These are phyloP conservation scores for Oldenlandia corymbosa DNA, from an alignment of 257 asterid species.

Conservation along the genomic window DNA sequence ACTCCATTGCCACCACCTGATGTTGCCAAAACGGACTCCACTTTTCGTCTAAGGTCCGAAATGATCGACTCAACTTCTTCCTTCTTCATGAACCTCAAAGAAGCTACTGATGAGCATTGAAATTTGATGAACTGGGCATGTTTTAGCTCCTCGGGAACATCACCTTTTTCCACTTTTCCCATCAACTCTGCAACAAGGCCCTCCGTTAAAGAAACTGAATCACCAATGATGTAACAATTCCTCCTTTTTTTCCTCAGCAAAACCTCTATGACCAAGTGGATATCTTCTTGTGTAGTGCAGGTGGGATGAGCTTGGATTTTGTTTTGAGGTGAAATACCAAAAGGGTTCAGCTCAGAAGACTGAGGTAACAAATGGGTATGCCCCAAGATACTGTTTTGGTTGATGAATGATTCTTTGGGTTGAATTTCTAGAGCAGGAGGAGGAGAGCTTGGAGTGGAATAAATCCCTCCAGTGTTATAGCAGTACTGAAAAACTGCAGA, in stretches of 20 bases:
- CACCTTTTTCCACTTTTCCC: slow-evolving; percentile 42
- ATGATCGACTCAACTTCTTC: slow-evolving; percentile 60
- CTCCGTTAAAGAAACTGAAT: slow-evolving; percentile 34
- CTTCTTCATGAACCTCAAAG: slow-evolving; percentile 50
- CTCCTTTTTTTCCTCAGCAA: slow-evolving; percentile 31
- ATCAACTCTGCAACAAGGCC: slow-evolving; percentile 36
- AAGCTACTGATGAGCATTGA: slow-evolving; percentile 45
- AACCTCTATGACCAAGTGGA: slow-evolving; percentile 33
- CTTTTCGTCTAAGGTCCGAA: slow-evolving; percentile 54
- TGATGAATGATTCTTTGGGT: slow-evolving; percentile 6
- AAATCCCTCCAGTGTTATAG: slow-evolving; percentile 51
- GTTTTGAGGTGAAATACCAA: slow-evolving; percentile 36
- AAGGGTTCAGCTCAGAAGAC: slow-evolving; percentile 26
- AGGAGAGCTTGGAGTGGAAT: slow-evolving; percentile 67
- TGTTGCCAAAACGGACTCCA: slow-evolving; percentile 34
- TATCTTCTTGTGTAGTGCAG: slow-evolving; percentile 44
- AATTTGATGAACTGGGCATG: slow-evolving; percentile 42
- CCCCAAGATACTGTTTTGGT: slow-evolving; percentile 24
- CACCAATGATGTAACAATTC: slow-evolving; percentile 52
- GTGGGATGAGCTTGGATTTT: slow-evolving; percentile 1
- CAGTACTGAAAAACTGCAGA: slow-evolving; percentile 49
- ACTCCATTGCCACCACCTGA: slow-evolving; percentile 40
- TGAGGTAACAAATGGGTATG: slow-evolving; percentile 20
- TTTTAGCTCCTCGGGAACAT: slow-evolving; percentile 50
- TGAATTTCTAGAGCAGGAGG: no score